These are phyloP conservation scores for Delphinella strobiligena DNA, from an alignment of 2,329 filamentous ascomycete species.

Conservation along the genomic window DNA sequence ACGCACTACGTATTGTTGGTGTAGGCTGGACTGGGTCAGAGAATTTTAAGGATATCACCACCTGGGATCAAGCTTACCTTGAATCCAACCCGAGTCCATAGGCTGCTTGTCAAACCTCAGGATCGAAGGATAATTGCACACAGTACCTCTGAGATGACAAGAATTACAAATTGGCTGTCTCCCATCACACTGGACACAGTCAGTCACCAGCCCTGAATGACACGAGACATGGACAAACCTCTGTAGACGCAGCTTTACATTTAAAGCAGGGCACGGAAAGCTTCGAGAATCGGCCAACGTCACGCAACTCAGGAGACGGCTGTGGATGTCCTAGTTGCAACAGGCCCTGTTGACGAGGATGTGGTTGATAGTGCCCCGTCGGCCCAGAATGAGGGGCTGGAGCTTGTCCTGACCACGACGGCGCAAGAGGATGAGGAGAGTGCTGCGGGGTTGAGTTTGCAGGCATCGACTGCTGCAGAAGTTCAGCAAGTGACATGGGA, in stretches of 20 bases:
- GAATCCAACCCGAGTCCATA: conserved; percentile 4
- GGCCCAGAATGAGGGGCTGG: not conserved
- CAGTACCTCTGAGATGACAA: conserved; percentile 4
- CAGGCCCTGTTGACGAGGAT: not conserved
- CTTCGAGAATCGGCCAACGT: conserved; percentile 8
- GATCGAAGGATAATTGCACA: conserved; percentile 8
- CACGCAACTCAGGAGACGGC: not conserved
- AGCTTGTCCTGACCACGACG: not conserved
- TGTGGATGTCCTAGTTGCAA: not conserved
- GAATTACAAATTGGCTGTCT: conserved; percentile 6
- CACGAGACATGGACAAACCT: not conserved
- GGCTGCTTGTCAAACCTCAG: conserved; percentile 8
- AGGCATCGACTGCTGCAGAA: conserved; percentile 14
- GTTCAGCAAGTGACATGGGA: conserved; percentile 16
- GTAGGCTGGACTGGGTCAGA: conserved; percentile 3
- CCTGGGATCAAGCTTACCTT: conserved; percentile 1
- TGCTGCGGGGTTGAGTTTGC: not conserved
- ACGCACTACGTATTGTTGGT: not conserved
- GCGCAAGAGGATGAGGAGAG: not conserved
- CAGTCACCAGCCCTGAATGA: not conserved
- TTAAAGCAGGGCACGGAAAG: conserved; percentile 7
- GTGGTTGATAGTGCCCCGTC: not conserved
- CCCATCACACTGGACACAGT: conserved; percentile 8
- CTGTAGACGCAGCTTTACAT: conserved; percentile 6
- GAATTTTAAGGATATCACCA: not conserved